Conservation (phyloP, 805 yeast genomes). For the Candida easanensis region DNA sequence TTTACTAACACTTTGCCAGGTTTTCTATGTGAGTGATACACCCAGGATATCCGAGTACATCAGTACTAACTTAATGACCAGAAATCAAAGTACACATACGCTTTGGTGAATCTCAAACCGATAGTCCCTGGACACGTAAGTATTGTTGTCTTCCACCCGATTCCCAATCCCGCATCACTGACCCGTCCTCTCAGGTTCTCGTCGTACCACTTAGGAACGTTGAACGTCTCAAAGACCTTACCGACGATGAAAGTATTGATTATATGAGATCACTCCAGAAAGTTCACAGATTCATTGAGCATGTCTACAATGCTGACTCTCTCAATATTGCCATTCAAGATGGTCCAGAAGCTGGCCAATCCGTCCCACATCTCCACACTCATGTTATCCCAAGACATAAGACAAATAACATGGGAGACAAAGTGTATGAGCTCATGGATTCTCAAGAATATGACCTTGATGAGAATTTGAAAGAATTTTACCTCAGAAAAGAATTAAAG, state of each 20-base stretch:
- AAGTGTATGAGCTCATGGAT: slow-evolving; percentile 67
- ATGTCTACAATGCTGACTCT: slow-evolving; percentile 73
- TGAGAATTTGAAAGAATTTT: slow-evolving; percentile 29
- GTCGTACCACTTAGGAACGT: slow-evolving; percentile 80
- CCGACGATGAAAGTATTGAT: slow-evolving; percentile 70
- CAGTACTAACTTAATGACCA: slow-evolving; percentile 25
- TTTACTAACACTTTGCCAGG: slow-evolving; percentile 5
- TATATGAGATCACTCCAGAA: slow-evolving; percentile 73
- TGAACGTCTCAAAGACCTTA: slow-evolving; percentile 64
- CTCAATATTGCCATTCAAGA: slow-evolving; percentile 93
- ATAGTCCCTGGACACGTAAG: slow-evolving; percentile 84
- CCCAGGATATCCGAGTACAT: background rate
- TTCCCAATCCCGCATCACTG: slow-evolving; percentile 11
- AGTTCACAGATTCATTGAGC: slow-evolving; percentile 64
- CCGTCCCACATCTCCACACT: slow-evolving; percentile 93
- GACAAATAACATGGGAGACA: slow-evolving; percentile 61
- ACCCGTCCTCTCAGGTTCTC: slow-evolving; percentile 35
- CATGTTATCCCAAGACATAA: slow-evolving; percentile 86
- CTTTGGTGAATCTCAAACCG: slow-evolving; percentile 89
- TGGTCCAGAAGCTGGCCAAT: slow-evolving; percentile 94
- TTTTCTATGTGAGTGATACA: slow-evolving; percentile 8
- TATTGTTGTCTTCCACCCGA: slow-evolving; percentile 7
- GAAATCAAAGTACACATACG: slow-evolving; percentile 66
- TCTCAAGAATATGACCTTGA: slow-evolving; percentile 44
- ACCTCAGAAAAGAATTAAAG: slow-evolving; percentile 29